A percentile compares a stretch with the other conserved stretches of the same genome.
Conservation (phyloP, 2,329 filamentous ascomycete species). For the Paracoccidioides brasiliensis region DNA sequence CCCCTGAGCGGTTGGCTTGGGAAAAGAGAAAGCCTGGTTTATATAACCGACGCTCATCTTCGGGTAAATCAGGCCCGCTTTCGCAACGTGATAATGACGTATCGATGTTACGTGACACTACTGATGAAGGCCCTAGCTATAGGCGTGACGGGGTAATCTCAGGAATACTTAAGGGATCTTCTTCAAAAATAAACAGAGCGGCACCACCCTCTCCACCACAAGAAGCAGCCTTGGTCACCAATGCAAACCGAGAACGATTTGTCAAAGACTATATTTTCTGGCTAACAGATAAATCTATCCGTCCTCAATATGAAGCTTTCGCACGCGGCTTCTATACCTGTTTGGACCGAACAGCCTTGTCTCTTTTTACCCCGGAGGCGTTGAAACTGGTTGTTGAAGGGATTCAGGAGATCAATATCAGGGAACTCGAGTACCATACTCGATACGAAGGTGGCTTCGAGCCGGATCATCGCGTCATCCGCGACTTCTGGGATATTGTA, state of each 20-base stretch:
- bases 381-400: slow-evolving; percentile 76
- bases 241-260: slow-evolving; percentile 63
- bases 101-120: slow-evolving; percentile 9
- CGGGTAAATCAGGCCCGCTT: background rate
- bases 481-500: slow-evolving; percentile 76
- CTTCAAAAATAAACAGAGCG: slow-evolving; percentile 15
- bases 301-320: slow-evolving; percentile 68
- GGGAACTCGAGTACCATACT: slow-evolving; percentile 55
- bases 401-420: slow-evolving; percentile 63
- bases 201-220: slow-evolving; percentile 20
- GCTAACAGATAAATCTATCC: slow-evolving; percentile 64
- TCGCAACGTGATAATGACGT: background rate
- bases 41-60: background rate
- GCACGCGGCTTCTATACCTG: slow-evolving; percentile 66
- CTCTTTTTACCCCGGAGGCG: slow-evolving; percentile 55
- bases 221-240: slow-evolving; percentile 59
- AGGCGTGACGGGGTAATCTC: slow-evolving; percentile 6
- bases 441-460: slow-evolving; percentile 73
- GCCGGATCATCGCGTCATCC: slow-evolving; percentile 53
- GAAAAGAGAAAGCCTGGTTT: slow-evolving; percentile 5
- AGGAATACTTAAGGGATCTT: slow-evolving; percentile 16
- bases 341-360: slow-evolving; percentile 55
- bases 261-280: slow-evolving; percentile 75
- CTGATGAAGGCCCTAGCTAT: background rate
- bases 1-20: slow-evolving; percentile 9